Conservation (phyloP, 768 basidiomycete species). For the Sutorius australiensis region DNA sequence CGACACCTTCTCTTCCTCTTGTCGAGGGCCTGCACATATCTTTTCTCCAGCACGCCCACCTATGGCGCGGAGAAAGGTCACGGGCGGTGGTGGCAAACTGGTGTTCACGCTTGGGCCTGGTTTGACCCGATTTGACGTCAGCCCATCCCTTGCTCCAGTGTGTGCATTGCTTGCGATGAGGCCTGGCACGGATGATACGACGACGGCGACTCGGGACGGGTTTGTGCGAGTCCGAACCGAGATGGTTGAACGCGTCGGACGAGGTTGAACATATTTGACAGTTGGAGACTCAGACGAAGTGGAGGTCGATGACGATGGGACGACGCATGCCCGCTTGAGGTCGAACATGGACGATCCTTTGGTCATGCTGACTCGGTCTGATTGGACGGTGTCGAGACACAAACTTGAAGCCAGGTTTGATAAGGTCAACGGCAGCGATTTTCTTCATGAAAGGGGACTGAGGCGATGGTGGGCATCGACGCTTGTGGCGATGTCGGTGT, state of each 20-base stretch:
- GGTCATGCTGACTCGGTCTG: background rate
- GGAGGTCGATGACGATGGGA: background rate
- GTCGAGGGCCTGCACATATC: conserved; percentile 8
- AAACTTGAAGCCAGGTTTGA: background rate
- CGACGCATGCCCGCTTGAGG: background rate
- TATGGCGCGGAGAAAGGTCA: conserved; percentile 14
- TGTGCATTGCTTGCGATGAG: background rate
- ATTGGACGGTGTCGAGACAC: background rate
- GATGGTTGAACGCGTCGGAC: no score
- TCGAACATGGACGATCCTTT: background rate
- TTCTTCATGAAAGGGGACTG: no score
- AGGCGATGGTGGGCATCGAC: background rate
- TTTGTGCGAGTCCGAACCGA: background rate
- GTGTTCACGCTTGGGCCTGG: background rate
- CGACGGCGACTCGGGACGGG: background rate
- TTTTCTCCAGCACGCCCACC: conserved; percentile 15
- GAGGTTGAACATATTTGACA: background rate
- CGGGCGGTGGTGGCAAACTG: conserved; percentile 3
- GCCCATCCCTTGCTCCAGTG: background rate
- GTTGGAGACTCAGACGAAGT: background rate
- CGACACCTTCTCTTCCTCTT: background rate
- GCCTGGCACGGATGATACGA: background rate
- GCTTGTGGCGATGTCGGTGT: background rate
- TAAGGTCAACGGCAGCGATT: background rate
- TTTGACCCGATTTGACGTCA: background rate